Percentiles rank a stretch among this genome's conserved stretches.
These are phyloP conservation scores for Ailanthus altissimus DNA, from an alignment of 345 rosid genomes.

Conservation along the genomic window DNA sequence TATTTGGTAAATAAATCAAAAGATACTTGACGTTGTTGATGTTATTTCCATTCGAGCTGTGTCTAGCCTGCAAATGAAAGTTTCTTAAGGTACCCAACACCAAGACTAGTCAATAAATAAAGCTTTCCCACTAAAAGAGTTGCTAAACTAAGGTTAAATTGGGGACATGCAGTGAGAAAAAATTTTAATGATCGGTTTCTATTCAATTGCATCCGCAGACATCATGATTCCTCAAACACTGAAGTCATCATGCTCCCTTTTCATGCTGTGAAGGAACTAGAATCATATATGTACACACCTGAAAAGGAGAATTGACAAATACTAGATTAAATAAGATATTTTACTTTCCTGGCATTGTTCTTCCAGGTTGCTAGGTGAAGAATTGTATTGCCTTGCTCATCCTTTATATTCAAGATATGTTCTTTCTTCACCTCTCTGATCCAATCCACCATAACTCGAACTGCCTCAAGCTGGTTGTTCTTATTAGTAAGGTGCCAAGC, in stretches of 20 bases:
- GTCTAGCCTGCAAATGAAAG: neutral
- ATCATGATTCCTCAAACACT: neutral
- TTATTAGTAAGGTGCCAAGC: constrained; percentile 49
- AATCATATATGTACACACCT: neutral
- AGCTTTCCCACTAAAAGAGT: neutral
- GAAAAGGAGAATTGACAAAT: neutral
- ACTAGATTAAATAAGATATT: neutral
- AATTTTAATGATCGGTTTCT: too few relatives aligned
- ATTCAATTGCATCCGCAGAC: too few relatives aligned
- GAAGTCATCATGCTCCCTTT: neutral
- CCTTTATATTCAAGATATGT: constrained; percentile 38
- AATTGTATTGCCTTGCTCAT: constrained; percentile 43
- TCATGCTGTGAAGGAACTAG: neutral
- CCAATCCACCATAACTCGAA: constrained; percentile 38
- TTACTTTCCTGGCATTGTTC: constrained; percentile 38
- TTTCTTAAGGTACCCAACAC: neutral
- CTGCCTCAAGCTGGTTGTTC: constrained; percentile 31
- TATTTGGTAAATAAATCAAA: neutral
- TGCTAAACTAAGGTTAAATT: neutral
- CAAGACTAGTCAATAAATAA: neutral
- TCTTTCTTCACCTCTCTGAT: constrained; percentile 28
- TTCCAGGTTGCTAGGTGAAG: constrained; percentile 52
- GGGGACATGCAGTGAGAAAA: too few relatives aligned
- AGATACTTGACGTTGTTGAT: neutral
- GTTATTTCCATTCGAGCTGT: neutral